A percentile compares a stretch with the other conserved stretches of the same genome.
phyloP scores from a whole-genome alignment of 345 rosid species.

The Linum trigynum region DNA sequence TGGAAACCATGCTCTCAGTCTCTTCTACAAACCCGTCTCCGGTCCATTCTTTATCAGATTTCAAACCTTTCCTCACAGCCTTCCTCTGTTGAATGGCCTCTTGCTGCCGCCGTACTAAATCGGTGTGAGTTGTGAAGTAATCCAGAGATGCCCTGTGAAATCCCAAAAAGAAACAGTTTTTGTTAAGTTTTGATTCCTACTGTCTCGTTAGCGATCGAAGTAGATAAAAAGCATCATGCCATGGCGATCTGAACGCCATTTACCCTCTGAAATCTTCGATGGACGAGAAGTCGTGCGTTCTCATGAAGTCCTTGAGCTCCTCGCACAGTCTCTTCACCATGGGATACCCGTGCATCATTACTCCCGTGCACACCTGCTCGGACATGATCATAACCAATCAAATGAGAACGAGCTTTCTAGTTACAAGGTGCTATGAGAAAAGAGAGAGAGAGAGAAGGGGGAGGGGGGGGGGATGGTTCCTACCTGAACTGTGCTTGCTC shows the following conservation, averaged over 20 bases:
- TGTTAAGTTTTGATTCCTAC: neutral
- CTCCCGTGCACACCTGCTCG: slow-evolving; percentile 82
- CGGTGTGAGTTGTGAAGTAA: slow-evolving; percentile 88
- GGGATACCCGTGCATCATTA: slow-evolving; percentile 95
- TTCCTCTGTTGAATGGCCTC: slow-evolving; percentile 77
- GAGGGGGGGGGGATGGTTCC: neutral
- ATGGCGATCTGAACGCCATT: neutral
- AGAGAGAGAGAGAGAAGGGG: too few relatives aligned
- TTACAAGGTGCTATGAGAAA: too few relatives aligned
- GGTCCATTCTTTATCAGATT: slow-evolving; percentile 95
- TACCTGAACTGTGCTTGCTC: slow-evolving; percentile 94
- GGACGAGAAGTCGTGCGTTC: slow-evolving; percentile 63
- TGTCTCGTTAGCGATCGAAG: too few relatives aligned
- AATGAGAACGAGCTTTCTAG: too few relatives aligned
- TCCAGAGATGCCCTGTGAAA: slow-evolving; percentile 55
- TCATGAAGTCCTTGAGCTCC: slow-evolving; percentile 86
- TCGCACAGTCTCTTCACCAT: slow-evolving; percentile 71
- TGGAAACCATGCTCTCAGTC: slow-evolving; percentile 93
- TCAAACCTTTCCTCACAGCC: slow-evolving; percentile 64
- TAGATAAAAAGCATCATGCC: too few relatives aligned
- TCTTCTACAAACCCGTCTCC: slow-evolving; percentile 95
- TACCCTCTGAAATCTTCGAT: slow-evolving; percentile 97
- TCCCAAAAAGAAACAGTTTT: neutral
- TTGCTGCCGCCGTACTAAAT: slow-evolving; percentile 67
- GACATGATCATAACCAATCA: slow-evolving; percentile 1